Evolutionary conservation across 768 basidiomycete genomes (phyloP).

Genomic region (Leccinum truebloodii): DNA sequence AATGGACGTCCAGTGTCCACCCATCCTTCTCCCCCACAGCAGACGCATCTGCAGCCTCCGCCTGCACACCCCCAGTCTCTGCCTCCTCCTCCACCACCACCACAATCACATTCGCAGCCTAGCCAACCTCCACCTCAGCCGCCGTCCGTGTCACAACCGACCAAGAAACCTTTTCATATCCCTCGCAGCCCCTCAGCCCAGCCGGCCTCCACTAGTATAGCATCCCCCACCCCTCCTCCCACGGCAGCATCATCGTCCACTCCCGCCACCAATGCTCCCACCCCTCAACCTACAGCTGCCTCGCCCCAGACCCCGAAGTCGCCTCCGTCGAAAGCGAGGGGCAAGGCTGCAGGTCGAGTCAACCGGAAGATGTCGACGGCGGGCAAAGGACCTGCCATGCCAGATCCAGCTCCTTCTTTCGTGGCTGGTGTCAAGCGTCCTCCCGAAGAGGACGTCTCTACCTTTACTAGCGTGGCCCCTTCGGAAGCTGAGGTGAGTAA

Average conservation of each 20-base stretch:
- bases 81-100: background rate
- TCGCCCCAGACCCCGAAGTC: conserved; percentile 74
- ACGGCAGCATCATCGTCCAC: conserved; percentile 46
- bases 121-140: conserved; percentile 13
- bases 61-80: conserved; percentile 13
- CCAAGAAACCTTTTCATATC: conserved; percentile 21
- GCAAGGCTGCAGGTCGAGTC: conserved; percentile 36
- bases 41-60: conserved; percentile 6
- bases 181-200: conserved; percentile 27
- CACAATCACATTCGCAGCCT: conserved; percentile 14
- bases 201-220: conserved; percentile 12
- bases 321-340: conserved; percentile 57
- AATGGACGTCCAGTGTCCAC: conserved; percentile 34
- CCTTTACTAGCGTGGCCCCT: conserved; percentile 32
- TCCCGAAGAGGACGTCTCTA: conserved; percentile 35
- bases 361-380: conserved; percentile 34
- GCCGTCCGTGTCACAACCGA: conserved; percentile 5
- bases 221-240: conserved; percentile 48
- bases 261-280: conserved; percentile 46
- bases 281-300: conserved; percentile 42
- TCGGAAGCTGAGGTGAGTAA: conserved; percentile 37
- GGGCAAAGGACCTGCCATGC: conserved; percentile 34
- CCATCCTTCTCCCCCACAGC: conserved; percentile 27
- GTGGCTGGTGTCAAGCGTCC: conserved; percentile 36
- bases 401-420: conserved; percentile 33